Evolutionary conservation across 768 basidiomycete genomes (phyloP).

Genomic region (Pleurotus pulmonarius): DNA sequence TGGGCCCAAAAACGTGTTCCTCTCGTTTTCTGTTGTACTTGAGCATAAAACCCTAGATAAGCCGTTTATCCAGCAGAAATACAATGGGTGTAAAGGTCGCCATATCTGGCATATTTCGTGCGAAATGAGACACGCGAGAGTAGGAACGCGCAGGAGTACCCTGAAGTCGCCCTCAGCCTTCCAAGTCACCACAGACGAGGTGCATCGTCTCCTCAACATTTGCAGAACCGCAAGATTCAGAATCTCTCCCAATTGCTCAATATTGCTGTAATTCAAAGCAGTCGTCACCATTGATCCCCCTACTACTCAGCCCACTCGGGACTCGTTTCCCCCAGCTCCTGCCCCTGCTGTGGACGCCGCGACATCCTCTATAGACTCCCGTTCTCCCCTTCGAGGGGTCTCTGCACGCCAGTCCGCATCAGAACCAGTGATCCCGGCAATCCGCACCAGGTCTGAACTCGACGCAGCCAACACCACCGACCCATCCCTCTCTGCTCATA

Average conservation of each 20-base stretch:
- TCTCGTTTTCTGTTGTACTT: conserved; percentile 3
- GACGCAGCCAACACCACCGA: conserved; percentile 44
- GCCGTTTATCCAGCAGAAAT: not conserved
- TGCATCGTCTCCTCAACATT: not conserved
- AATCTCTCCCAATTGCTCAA: conserved; percentile 9
- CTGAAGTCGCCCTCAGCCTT: conserved; percentile 1
- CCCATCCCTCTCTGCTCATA: conserved; percentile 22
- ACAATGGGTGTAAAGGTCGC: not conserved
- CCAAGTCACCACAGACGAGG: not conserved
- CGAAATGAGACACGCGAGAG: conserved; percentile 11
- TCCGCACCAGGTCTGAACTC: conserved; percentile 58
- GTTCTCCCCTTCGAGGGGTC: conserved; percentile 17
- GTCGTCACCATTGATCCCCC: conserved; percentile 63
- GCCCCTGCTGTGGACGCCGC: conserved; percentile 46
- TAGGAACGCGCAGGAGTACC: conserved; percentile 10
- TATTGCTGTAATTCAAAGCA: conserved; percentile 10
- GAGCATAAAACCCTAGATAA: not conserved
- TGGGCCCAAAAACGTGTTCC: conserved; percentile 2
- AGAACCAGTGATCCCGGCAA: conserved; percentile 57
- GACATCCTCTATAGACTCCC: conserved; percentile 18
- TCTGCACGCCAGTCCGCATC: conserved; percentile 20
- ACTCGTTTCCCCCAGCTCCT: conserved; percentile 41
- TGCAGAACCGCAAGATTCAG: not conserved
- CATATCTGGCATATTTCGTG: conserved; percentile 7
- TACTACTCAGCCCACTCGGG: conserved; percentile 55